Evolutionary conservation across 805 yeast species (phyloP), one percentile per base, ranked within the genome.

Genomic region (Candida krabiensis): DNA sequence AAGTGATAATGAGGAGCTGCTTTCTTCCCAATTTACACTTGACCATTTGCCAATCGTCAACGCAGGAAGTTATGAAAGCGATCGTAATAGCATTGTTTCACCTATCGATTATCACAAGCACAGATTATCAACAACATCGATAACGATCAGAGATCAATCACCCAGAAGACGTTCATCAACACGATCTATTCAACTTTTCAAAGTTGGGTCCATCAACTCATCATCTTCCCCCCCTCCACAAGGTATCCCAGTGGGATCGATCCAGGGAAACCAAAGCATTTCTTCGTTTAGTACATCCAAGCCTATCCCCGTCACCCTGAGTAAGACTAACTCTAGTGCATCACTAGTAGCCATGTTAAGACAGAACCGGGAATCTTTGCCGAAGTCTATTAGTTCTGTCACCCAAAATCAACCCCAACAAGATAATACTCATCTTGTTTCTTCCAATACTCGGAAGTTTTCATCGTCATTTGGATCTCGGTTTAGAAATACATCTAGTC

Each of bases 401-500:
- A 31, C 41, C 15, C 36, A 38, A 19, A 29, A 25, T 12, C 42
- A 25, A 21, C 30, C 39, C 9, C 34, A 37, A 28, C 45, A 25
- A 12, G 28, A 22, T 22, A 29, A 24, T 13, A 17, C 26, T 24
- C 40, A 37, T 30, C 21, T 52, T 21, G 47, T 49, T 13, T 42
- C 58, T 5, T 54, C 61, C 1, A 44, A 51, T 2, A 67, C 81
- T 0, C 83, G 86, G 2, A 71, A 80, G 46, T 83, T 81, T 47
- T 75, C 86, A 2, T 79, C 91, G 1, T 81, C 90, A 0, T 83
- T 83, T 58, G 86, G 86, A 0, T 79, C 81, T n/a, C 64, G 86
- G 33, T 50, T 59, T 30, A 52, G 56, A 39, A 50, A 49, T 9
- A 43, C 52, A 2, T 40, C 50, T 7, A 49, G 59, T 18, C 43